These are phyloP conservation scores for Gyromitra esculenta DNA, from an alignment of 2,329 filamentous ascomycete species.

Conservation along the genomic window DNA sequence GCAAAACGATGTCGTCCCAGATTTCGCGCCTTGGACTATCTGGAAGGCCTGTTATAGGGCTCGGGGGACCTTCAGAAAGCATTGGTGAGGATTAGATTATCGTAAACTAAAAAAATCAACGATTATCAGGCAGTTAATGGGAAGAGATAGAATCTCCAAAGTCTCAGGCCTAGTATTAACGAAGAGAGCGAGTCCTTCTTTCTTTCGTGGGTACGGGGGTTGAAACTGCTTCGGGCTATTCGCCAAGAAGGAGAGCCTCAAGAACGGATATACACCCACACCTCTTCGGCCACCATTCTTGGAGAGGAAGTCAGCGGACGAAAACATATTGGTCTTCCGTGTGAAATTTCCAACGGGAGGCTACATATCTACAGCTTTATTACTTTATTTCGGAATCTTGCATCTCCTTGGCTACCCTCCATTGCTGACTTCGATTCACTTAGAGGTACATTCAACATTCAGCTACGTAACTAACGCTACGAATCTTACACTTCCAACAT, in stretches of 20 bases:
- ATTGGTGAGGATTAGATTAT: not conserved
- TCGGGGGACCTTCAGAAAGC: not conserved
- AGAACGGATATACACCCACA: not conserved
- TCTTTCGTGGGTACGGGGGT: no score
- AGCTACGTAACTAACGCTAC: not conserved
- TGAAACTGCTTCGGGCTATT: no score
- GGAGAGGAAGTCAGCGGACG: not conserved
- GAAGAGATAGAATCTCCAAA: not conserved
- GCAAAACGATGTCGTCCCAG: slow-evolving; percentile 7
- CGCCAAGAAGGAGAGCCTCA: not conserved
- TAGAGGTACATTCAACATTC: not conserved
- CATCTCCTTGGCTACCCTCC: not conserved
- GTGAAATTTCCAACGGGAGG: slow-evolving; percentile 3
- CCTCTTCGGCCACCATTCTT: not conserved
- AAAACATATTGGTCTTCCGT: not conserved
- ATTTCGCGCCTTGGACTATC: not conserved
- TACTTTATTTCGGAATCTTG: slow-evolving; percentile 2
- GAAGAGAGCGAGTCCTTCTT: no score
- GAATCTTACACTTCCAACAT: not conserved
- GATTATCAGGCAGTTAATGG: not conserved
- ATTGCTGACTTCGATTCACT: not conserved
- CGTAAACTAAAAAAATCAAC: not conserved
- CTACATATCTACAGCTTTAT: not conserved
- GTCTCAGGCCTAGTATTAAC: no score
- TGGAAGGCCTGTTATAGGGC: not conserved